phyloP scores from a whole-genome alignment of 768 basidiomycete species.

The Kondoa subrosea region DNA sequence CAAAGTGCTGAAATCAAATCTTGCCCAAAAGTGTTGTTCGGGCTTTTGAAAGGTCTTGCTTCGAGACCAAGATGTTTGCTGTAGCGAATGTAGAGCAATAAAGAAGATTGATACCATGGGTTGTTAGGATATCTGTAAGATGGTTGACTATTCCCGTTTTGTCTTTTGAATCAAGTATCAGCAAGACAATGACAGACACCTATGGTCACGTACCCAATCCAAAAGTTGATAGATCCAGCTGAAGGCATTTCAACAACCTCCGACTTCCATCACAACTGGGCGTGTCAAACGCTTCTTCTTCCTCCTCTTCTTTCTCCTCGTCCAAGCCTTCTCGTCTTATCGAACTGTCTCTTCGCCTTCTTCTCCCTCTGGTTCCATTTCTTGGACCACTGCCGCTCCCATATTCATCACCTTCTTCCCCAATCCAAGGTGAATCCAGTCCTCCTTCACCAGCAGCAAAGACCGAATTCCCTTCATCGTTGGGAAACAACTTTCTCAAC shows the following conservation, averaged over 20 bases:
- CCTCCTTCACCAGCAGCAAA: conserved; percentile 42
- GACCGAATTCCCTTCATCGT: conserved; percentile 51
- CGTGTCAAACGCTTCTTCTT: not conserved
- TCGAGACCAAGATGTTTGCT: conserved; percentile 52
- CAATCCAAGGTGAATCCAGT: conserved; percentile 30
- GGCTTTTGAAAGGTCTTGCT: conserved; percentile 20
- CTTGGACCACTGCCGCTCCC: not conserved
- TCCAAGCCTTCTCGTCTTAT: conserved; percentile 25
- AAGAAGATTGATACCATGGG: conserved; percentile 62
- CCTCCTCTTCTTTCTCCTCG: conserved; percentile 30
- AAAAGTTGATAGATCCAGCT: conserved; percentile 56
- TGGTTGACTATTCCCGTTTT: conserved; percentile 62
- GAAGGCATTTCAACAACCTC: conserved; percentile 44
- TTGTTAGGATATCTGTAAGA: conserved; percentile 55
- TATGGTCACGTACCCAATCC: conserved; percentile 44
- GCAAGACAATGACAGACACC: conserved; percentile 10
- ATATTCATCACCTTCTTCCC: conserved; percentile 27
- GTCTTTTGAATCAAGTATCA: conserved; percentile 35
- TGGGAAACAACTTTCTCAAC: conserved; percentile 52
- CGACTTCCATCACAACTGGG: conserved; percentile 8
- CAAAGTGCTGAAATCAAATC: too few species aligned
- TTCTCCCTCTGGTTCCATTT: not conserved
- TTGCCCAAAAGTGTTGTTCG: conserved; percentile 15
- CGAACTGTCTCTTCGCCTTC: not conserved
- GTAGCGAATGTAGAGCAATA: conserved; percentile 60